Conservation (phyloP, 179 eudicot genomes). For the Drosera spatulata region DNA sequence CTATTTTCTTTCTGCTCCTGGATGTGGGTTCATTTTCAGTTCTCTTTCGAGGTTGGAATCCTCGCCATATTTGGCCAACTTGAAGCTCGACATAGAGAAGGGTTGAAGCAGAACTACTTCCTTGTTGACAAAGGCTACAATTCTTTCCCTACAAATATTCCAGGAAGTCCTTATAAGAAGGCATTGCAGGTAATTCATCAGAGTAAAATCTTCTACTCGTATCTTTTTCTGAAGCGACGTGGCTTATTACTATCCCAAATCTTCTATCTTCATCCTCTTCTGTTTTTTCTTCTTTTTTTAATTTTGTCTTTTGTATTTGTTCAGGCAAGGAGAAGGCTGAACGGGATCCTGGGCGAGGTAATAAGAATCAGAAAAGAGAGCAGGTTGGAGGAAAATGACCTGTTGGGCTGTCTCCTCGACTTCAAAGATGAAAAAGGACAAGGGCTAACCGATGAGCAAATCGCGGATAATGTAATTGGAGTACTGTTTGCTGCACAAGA, state of each 20-base stretch:
- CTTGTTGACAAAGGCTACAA: conserved; percentile 54
- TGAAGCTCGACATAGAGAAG: conserved; percentile 21
- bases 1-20: background rate
- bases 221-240: too few relatives aligned
- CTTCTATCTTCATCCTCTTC: too few relatives aligned
- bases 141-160: conserved; percentile 43
- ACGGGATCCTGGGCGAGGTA: conserved; percentile 6
- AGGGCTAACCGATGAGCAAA: conserved; percentile 17
- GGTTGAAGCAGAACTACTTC: conserved; percentile 40
- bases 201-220: too few relatives aligned
- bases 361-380: conserved; percentile 12
- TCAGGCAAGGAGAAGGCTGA: conserved; percentile 21
- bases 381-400: conserved; percentile 8
- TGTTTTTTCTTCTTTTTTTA: too few relatives aligned
- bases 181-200: conserved; percentile 32
- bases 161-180: conserved; percentile 49
- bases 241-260: too few relatives aligned
- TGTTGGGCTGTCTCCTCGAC: conserved; percentile 8
- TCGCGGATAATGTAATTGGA: conserved; percentile 20
- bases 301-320: background rate
- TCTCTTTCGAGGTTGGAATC: conserved; percentile 52
- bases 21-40: conserved; percentile 20
- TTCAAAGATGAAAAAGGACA: conserved; percentile 9
- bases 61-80: conserved; percentile 40
- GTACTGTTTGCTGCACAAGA: conserved; percentile 30